Percentiles rank a stretch among this genome's conserved stretches.
Conservation (phyloP, 352 stramenopile species). For the Plasmopara muralis region DNA sequence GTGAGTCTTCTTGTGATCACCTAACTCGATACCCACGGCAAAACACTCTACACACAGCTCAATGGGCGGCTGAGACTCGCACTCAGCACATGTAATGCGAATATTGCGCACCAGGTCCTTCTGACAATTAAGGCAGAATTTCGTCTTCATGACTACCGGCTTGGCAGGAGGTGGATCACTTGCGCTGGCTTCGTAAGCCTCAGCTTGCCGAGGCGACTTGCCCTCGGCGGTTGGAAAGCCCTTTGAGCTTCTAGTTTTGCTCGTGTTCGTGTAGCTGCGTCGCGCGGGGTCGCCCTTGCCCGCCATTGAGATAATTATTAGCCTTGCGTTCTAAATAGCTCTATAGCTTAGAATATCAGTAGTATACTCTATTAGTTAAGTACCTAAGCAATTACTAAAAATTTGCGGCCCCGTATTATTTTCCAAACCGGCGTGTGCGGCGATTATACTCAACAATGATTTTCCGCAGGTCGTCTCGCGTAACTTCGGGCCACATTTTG, state of each 20-base stretch:
- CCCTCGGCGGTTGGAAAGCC: background rate
- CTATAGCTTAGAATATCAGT: too few relatives aligned
- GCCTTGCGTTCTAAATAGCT: too few relatives aligned
- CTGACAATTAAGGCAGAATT: constrained; percentile 82
- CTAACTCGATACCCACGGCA: constrained; percentile 68
- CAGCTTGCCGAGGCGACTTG: background rate
- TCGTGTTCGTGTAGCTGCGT: constrained; percentile 29
- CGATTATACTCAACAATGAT: constrained; percentile 82
- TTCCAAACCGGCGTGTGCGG: constrained; percentile 86
- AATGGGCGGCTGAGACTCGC: constrained; percentile 35
- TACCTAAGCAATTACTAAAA: too few relatives aligned
- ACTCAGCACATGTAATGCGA: constrained; percentile 80
- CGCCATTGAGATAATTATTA: background rate
- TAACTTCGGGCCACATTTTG: constrained; percentile 95
- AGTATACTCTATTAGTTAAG: too few relatives aligned
- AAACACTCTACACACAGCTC: constrained; percentile 96
- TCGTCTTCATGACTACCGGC: constrained; percentile 44
- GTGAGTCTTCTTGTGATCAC: constrained; percentile 76
- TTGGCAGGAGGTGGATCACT: constrained; percentile 22
- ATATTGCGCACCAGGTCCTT: constrained; percentile 82
- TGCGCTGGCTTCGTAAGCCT: constrained; percentile 1
- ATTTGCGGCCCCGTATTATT: constrained; percentile 34
- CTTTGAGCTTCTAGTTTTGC: constrained; percentile 13
- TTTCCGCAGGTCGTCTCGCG: constrained; percentile 61
- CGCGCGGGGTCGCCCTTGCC: constrained; percentile 16